Conservation (phyloP, 202 grass and related monocot species). For the Schoenoplectus triqueter region DNA sequence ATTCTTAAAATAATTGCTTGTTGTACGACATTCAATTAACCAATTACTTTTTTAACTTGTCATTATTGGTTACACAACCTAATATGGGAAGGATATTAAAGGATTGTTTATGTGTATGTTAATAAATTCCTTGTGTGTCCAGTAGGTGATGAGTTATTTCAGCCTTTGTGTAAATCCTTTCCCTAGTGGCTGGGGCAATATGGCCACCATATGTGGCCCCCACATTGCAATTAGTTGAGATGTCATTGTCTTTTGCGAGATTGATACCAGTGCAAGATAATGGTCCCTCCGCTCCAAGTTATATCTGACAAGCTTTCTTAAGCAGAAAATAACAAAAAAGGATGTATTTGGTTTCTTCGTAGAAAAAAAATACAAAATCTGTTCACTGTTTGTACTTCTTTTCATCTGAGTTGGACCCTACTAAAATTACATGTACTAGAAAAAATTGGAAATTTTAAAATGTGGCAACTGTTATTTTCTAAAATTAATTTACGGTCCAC, state of each 20-base stretch:
- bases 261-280: constrained; percentile 39
- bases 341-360: not conserved
- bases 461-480: not conserved
- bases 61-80: not conserved
- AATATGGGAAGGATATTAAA: constrained; percentile 18
- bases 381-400: constrained; percentile 1
- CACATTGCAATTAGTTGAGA: constrained; percentile 41
- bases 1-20: not conserved
- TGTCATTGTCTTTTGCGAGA: constrained; percentile 52
- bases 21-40: not conserved
- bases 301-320: constrained; percentile 31
- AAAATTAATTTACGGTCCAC: not conserved
- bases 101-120: not conserved
- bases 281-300: constrained; percentile 25
- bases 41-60: constrained; percentile 12
- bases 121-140: constrained; percentile 16
- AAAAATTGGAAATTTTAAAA: not conserved
- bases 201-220: not conserved
- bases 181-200: constrained; percentile 24
- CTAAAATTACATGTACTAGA: not conserved
- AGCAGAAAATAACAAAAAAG: not conserved
- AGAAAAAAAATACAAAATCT: not conserved
- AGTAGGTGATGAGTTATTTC: constrained; percentile 23
- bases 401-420: constrained; percentile 26
- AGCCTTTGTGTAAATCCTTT: constrained; percentile 8